phyloP scores from a whole-genome alignment of 768 basidiomycete species.

The Mrakia frigida region DNA sequence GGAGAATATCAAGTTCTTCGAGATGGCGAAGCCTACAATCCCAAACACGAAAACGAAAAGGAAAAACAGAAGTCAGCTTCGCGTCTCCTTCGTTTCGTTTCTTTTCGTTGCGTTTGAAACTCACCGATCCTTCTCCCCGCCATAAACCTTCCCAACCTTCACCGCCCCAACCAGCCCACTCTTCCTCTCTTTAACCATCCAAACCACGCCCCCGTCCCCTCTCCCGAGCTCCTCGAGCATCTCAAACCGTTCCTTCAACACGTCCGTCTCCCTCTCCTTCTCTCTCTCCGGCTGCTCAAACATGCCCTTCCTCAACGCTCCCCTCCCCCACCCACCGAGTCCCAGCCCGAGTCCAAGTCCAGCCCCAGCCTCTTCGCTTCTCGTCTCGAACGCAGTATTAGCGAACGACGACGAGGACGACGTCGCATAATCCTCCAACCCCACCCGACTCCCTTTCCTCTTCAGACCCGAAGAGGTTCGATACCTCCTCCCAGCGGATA shows the following conservation, averaged over 20 bases:
- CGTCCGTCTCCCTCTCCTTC: background rate
- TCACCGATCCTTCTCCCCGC: slow-evolving; percentile 18
- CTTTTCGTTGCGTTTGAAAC: background rate
- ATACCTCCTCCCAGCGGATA: background rate
- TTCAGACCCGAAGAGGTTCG: slow-evolving; percentile 17
- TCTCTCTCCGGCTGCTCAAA: no score
- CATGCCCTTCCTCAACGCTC: no score
- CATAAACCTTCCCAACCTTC: slow-evolving; percentile 16
- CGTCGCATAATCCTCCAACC: background rate
- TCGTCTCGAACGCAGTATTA: slow-evolving; percentile 8
- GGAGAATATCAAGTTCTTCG: slow-evolving; percentile 89
- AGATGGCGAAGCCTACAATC: slow-evolving; percentile 58
- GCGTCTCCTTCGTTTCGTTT: no score
- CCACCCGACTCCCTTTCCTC: slow-evolving; percentile 15
- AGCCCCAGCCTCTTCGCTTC: no score
- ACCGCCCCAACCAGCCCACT: slow-evolving; percentile 10
- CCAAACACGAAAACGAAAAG: slow-evolving; percentile 9
- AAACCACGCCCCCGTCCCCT: slow-evolving; percentile 24
- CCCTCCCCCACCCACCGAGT: no score
- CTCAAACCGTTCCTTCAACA: slow-evolving; percentile 18
- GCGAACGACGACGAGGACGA: background rate
- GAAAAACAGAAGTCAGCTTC: background rate
- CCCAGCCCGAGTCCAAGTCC: no score
- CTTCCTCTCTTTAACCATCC: slow-evolving; percentile 11
- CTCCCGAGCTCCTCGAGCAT: slow-evolving; percentile 13